Conservation (phyloP, 2,329 filamentous ascomycete genomes). For the Diaporthe citrichinensis region DNA sequence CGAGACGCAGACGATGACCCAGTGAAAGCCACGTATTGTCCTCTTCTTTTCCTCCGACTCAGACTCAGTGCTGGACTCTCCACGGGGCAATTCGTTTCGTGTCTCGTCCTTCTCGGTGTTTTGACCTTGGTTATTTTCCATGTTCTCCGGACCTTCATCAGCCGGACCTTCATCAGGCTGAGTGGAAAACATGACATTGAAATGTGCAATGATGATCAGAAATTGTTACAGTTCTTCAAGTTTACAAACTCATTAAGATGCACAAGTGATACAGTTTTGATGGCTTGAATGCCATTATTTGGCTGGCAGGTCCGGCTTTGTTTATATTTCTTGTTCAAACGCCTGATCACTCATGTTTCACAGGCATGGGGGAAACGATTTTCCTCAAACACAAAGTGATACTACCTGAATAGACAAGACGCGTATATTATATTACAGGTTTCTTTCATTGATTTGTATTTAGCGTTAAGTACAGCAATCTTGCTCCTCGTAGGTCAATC, state of each 20-base stretch:
- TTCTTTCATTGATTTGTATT: not conserved
- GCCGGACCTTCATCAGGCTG: not conserved
- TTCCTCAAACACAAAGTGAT: not conserved
- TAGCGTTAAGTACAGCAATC: not conserved
- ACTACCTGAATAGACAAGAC: not conserved
- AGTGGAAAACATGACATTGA: not conserved
- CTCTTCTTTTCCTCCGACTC: not conserved
- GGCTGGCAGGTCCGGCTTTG: not conserved
- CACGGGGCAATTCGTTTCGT: not conserved
- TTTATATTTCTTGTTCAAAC: not conserved
- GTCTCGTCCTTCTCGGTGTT: not conserved
- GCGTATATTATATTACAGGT: not conserved
- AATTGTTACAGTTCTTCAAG: no score
- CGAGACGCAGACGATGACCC: constrained; percentile 17
- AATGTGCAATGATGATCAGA: not conserved
- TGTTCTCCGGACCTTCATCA: not conserved
- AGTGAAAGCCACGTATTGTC: not conserved
- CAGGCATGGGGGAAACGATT: not conserved
- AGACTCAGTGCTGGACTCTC: not conserved
- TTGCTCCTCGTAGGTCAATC: not conserved
- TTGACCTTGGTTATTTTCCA: not conserved
- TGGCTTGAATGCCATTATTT: not conserved
- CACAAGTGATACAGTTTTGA: not conserved
- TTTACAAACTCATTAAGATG: not conserved
- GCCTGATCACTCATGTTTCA: not conserved